Conservation (phyloP, 148 eudicot genomes). For the Rhododendron ovatum region DNA sequence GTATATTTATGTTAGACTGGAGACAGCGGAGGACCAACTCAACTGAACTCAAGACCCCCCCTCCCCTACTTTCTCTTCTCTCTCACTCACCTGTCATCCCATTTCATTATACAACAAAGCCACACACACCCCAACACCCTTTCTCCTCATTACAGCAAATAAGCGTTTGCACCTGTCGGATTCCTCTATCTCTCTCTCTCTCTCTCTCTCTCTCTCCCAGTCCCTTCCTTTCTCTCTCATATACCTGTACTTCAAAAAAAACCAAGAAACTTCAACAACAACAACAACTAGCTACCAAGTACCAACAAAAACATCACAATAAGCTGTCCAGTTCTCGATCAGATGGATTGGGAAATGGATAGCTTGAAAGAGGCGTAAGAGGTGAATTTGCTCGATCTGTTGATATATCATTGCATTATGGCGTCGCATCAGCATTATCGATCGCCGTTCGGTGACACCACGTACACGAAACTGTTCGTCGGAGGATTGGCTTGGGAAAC, state of each 20-base stretch:
- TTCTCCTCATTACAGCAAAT: slow-evolving; percentile 49
- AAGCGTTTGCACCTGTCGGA: slow-evolving; percentile 55
- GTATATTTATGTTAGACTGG: slow-evolving; percentile 24
- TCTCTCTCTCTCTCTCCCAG: slow-evolving; percentile 12
- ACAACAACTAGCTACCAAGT: not conserved
- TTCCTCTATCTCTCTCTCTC: slow-evolving; percentile 18
- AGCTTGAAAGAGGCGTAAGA: not conserved
- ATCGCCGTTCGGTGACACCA: slow-evolving; percentile 88
- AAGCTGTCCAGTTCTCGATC: slow-evolving; percentile 6
- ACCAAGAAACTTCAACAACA: not conserved
- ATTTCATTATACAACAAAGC: slow-evolving; percentile 16
- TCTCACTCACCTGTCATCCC: slow-evolving; percentile 75
- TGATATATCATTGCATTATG: slow-evolving; percentile 1
- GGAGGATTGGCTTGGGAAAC: slow-evolving; percentile 98
- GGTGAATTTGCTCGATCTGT: not conserved
- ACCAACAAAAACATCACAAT: not conserved
- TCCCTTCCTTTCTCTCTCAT: not conserved
- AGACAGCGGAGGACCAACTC: slow-evolving; percentile 39
- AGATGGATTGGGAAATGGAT: not conserved
- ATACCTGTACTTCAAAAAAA: slow-evolving; percentile 11
- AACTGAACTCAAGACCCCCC: not conserved
- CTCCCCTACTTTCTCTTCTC: not conserved
- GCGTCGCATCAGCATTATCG: slow-evolving; percentile 55
- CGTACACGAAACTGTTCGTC: slow-evolving; percentile 74
- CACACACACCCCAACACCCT: slow-evolving; percentile 4